phyloP scores from a whole-genome alignment of 139 green algal species.

The Eudorina sp. region DNA sequence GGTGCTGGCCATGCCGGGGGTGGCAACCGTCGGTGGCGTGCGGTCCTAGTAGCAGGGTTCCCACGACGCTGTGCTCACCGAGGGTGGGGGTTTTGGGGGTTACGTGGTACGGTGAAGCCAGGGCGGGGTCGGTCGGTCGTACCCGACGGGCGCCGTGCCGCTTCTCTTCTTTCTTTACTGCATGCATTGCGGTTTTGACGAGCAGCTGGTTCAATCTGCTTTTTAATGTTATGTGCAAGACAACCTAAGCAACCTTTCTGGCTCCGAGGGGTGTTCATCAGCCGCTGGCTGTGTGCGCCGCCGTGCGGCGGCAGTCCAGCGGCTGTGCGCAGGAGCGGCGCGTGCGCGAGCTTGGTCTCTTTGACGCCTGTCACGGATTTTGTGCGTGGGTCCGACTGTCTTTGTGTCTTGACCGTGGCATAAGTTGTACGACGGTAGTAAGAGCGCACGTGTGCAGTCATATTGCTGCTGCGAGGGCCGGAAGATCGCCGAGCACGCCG shows the following conservation, averaged over 20 bases:
- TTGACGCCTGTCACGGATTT: slow-evolving; percentile 10
- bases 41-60: no score
- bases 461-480: slow-evolving; percentile 11
- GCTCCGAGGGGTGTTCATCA: neutral
- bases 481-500: no score
- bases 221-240: neutral
- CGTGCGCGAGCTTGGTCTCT: neutral
- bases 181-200: slow-evolving; percentile 6
- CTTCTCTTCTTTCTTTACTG: neutral
- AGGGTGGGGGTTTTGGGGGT: no score
- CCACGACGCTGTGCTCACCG: no score
- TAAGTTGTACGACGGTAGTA: neutral
- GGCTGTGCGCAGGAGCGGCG: slow-evolving; percentile 15
- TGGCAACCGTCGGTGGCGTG: neutral
- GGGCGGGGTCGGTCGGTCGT: neutral
- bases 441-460: neutral
- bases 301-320: neutral
- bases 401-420: neutral
- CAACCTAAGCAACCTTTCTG: neutral
- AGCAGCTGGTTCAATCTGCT: neutral
- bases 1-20: neutral
- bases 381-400: neutral
- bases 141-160: neutral
- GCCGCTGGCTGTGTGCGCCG: neutral
- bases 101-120: no score